Evolutionary conservation across 306 rosid genomes (phyloP), one percentile per base, ranked within the genome.

Genomic region (Cucumis hystrix): DNA sequence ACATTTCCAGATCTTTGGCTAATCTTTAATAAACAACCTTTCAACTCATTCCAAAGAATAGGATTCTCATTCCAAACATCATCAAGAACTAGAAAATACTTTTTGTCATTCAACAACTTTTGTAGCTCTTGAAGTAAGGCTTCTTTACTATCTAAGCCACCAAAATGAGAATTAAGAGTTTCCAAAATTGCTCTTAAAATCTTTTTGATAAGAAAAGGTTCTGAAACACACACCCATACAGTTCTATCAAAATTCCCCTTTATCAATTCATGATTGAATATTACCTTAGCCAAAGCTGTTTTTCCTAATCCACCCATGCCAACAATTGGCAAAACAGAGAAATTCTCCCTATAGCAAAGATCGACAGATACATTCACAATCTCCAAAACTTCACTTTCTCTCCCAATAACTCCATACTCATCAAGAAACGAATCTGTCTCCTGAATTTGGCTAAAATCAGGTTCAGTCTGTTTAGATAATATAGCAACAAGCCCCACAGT

Each of bases 281-380:
- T 25, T 2, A 43, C 40, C 25, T 82, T 78, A 1, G 72, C 72
- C 28, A 78, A 25, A 18, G 82, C 72, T 3, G 85, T 78, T 52
- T 78, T 78, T 1, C 85, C 85, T 8, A 82, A 58, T 0, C 85
- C 85, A 0, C 78, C 77, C 76, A 74, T 78, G 13, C 85, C 79
- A 72, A 78, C 82, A 2, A 82, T 82, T 6, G 77, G 58, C 16
- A 78, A 1, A 54, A 82, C 72, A 16, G 79, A 20, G 5, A 74
- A 17, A 12, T 7, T 1, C 5, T 40, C 13, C 8, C 17, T 11
- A 40, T 40, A 13, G 65, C 79, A 17, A 28, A 35, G 6, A 11
- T 25, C 51, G 49, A 47, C 5, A 4, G 14, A 12, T 11, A 2
- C 5, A 10, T 45, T 25, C 12, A 77, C 80, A 0, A 77, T 47